Base-by-base conservation (phyloP, 306 rosid species). In the Elaeagnus macrophylla region DNA sequence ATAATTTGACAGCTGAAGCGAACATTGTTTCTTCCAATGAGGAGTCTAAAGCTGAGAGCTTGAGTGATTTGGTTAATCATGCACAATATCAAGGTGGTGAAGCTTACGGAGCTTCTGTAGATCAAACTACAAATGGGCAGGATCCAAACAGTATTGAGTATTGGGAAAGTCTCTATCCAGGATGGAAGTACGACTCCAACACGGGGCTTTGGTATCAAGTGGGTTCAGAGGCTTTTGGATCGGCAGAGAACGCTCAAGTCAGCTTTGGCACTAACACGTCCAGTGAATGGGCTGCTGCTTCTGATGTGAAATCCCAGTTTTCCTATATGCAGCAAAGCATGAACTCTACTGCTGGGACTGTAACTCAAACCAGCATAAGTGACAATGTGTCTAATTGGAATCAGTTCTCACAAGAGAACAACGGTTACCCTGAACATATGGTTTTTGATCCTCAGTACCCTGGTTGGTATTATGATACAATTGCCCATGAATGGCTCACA, bases 91-190 rank as follows among this genome's bases (percentile, higher is more conserved):
- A 66, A 59, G 83, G 68, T 9, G 63, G 51, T 47, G 84, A 79
- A 59, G 67, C 18, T 65, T 60, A 66, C 57, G 88, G 48, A 37
- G 79, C 72, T 60, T 64, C 69, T 20, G 48, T 56, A 9, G 85
- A 69, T 59, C 64, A 68, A 15, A 56, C 53, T 14, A 32, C 69
- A 35, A 75, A 51, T 52, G 84, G 32, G 57, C 84, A 77, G 64
- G 94, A 86, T 76, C 67, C 59, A 18, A 81, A 52, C 61, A 75
- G 72, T 60, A 66, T 75, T 46, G 84, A 83, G 74, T 59, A 68
- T 43, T 85, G 93, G 97, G 95, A 89, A 64, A 67, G 68, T 71
- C 75, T 66, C 37, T 88, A 82, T 80, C 97, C 95, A 36, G 95
- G 97, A 46, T 89, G 95, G 95, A 89, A 67, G 73, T 80, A 60